These are phyloP conservation scores for Puccinia hordei DNA, from an alignment of 1,284 basidiomycete species.

Conservation along the genomic window DNA sequence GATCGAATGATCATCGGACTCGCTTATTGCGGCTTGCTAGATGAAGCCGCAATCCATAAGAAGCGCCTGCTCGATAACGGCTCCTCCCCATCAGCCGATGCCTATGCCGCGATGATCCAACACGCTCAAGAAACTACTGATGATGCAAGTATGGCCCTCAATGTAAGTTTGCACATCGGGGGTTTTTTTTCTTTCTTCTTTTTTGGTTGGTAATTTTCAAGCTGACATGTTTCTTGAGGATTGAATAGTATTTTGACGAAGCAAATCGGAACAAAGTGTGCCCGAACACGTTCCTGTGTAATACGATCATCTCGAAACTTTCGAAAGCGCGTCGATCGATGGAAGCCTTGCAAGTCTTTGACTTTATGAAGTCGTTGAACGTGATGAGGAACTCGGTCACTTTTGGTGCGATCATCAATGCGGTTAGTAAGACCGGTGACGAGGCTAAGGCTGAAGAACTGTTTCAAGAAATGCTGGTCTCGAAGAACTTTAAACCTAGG, in stretches of 20 bases:
- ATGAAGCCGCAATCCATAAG: slow-evolving; percentile 77
- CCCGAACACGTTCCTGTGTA: slow-evolving; percentile 84
- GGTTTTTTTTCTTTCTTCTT: background rate
- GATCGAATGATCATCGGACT: slow-evolving; percentile 82
- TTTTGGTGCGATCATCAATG: slow-evolving; percentile 87
- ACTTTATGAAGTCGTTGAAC: slow-evolving; percentile 68
- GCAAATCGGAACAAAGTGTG: slow-evolving; percentile 69
- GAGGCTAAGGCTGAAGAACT: slow-evolving; percentile 76
- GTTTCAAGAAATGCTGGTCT: slow-evolving; percentile 72
- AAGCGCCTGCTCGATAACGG: slow-evolving; percentile 75
- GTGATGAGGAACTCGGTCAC: slow-evolving; percentile 81
- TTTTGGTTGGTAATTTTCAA: background rate
- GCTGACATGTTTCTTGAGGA: background rate
- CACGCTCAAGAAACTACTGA: slow-evolving; percentile 84
- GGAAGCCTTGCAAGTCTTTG: slow-evolving; percentile 79
- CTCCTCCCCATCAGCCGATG: slow-evolving; percentile 76
- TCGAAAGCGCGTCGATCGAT: slow-evolving; percentile 89
- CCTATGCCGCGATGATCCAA: slow-evolving; percentile 85
- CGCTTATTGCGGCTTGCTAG: slow-evolving; percentile 76
- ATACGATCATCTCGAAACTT: slow-evolving; percentile 92
- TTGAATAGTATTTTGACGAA: slow-evolving; percentile 72
- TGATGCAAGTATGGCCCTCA: slow-evolving; percentile 81
- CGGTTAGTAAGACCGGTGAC: slow-evolving; percentile 91
- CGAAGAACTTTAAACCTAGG: slow-evolving; percentile 77
- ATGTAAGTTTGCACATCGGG: slow-evolving; percentile 54